Percentiles rank a stretch among this genome's conserved stretches.
These are phyloP conservation scores for Spirogloea muscicola DNA, from an alignment of 139 green algal genomes.

Conservation along the genomic window DNA sequence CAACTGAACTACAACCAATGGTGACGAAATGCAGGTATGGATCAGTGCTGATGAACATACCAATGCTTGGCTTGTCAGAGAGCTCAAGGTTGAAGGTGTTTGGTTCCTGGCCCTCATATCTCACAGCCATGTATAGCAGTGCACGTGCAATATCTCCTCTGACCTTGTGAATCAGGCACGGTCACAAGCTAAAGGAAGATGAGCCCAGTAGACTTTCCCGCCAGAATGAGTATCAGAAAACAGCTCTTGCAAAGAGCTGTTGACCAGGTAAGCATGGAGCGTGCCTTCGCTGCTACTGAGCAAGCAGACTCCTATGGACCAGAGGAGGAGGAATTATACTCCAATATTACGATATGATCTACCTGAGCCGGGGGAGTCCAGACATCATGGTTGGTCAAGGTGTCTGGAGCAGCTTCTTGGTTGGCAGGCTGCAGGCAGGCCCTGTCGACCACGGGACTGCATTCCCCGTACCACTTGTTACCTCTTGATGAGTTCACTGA, in stretches of 20 bases:
- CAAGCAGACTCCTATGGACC: background rate
- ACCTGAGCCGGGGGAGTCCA: conserved; percentile 22
- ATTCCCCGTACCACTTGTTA: conserved; percentile 32
- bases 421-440: conserved; percentile 22
- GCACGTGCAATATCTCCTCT: conserved; percentile 40
- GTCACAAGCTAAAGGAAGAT: background rate
- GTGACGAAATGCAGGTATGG: no score
- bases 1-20: no score
- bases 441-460: background rate
- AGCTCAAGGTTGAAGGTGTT: conserved; percentile 28
- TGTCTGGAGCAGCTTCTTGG: conserved; percentile 12
- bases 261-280: background rate
- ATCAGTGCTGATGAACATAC: background rate
- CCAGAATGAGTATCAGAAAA: no score
- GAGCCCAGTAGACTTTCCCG: background rate
- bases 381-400: conserved; percentile 5
- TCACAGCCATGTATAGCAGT: conserved; percentile 41
- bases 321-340: background rate
- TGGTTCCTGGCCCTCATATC: conserved; percentile 10
- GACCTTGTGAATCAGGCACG: background rate
- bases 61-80: conserved; percentile 17
- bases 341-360: background rate
- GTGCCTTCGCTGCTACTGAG: no score
- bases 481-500: conserved; percentile 29
- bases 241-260: no score